These are phyloP conservation scores for Mayamaea pseudoterrestris DNA, from an alignment of 108 stramenopile genomes.

Conservation along the genomic window DNA sequence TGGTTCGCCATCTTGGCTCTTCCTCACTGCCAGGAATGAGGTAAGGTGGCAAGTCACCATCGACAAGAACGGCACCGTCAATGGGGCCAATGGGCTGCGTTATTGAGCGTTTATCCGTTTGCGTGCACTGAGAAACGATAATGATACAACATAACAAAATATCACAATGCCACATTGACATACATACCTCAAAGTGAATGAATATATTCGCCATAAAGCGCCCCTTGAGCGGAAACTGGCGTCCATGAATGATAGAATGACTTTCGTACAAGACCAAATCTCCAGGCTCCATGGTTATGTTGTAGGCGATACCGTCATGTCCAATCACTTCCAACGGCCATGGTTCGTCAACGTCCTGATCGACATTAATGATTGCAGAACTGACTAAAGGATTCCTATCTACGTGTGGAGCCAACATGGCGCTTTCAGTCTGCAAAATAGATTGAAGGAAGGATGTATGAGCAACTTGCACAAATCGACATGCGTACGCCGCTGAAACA, in stretches of 20 bases:
- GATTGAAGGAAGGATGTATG: too few species aligned
- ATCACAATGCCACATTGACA: too few species aligned
- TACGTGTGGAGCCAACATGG: slow-evolving; percentile 79
- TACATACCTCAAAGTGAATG: slow-evolving; percentile 44
- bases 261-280: slow-evolving; percentile 82
- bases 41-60: slow-evolving; percentile 31
- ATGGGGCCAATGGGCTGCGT: slow-evolving; percentile 9
- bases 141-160: slow-evolving; percentile 21
- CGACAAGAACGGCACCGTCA: slow-evolving; percentile 9
- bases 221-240: slow-evolving; percentile 70
- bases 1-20: slow-evolving; percentile 26
- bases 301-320: slow-evolving; percentile 71
- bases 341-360: slow-evolving; percentile 86
- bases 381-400: slow-evolving; percentile 67
- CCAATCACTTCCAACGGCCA: slow-evolving; percentile 88
- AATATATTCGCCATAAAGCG: slow-evolving; percentile 46
- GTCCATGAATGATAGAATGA: slow-evolving; percentile 67
- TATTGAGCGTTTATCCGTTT: slow-evolving; percentile 14
- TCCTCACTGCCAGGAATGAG: slow-evolving; percentile 25
- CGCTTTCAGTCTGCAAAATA: slow-evolving; percentile 61
- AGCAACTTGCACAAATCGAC: too few species aligned
- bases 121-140: too few species aligned
- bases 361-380: slow-evolving; percentile 84
- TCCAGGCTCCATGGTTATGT: slow-evolving; percentile 62
- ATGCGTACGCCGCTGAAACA: too few species aligned